Evolutionary conservation across 176 grass and related monocot species (phyloP).

Genomic region (Oropetium thomaeum): DNA sequence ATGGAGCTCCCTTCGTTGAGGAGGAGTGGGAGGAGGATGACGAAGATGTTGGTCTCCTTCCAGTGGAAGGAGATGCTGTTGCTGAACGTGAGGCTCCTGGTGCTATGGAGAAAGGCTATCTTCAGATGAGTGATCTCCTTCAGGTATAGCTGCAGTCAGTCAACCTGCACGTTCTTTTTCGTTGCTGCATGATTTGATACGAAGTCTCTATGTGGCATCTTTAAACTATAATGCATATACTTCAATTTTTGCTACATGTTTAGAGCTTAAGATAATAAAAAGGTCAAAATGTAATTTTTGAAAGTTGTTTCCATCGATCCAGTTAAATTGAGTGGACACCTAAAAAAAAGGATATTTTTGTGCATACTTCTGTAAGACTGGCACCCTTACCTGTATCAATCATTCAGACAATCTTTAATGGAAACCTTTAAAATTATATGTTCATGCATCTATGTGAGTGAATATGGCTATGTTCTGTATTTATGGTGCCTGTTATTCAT

Average conservation of each 20-base stretch:
- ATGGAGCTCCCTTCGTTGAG: conserved; percentile 93
- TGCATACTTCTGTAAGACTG: neutral
- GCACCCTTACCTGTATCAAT: neutral
- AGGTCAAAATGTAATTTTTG: neutral
- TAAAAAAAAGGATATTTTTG: neutral
- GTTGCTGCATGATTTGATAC: neutral
- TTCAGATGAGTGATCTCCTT: conserved; percentile 72
- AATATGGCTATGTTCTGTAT: neutral
- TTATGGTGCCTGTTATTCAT: neutral
- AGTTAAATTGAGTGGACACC: neutral
- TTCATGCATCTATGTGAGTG: neutral
- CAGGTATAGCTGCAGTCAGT: conserved; percentile 41
- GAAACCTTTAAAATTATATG: neutral
- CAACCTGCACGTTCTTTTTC: neutral
- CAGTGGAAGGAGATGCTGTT: conserved; percentile 24
- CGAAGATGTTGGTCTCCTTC: conserved; percentile 41
- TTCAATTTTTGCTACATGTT: neutral
- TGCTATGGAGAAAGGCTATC: conserved; percentile 52
- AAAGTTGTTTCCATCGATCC: neutral
- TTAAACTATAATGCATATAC: neutral
- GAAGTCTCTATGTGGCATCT: neutral
- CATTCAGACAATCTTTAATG: conserved; percentile 7
- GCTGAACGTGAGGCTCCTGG: conserved; percentile 48
- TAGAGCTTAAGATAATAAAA: conserved; percentile 16
- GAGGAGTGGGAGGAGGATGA: conserved; percentile 85